Base-by-base conservation (phyloP, 1,139 yeast species). In the Diutina rugosa region DNA sequence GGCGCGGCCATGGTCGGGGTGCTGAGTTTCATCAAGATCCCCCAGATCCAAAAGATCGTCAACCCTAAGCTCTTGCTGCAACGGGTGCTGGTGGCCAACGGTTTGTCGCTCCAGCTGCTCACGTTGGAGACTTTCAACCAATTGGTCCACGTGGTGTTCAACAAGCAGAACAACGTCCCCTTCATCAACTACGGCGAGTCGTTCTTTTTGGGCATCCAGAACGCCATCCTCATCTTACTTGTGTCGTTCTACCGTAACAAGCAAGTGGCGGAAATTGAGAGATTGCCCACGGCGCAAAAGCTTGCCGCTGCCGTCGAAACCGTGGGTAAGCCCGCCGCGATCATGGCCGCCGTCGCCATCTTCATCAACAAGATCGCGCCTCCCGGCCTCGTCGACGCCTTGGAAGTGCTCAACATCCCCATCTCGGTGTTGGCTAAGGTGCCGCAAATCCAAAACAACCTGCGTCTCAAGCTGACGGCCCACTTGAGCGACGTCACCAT, bases 341-440 rank as follows among this genome's bases (percentile, higher is more conserved):
- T 65, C 4, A 67, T 75, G 58, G 60, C 65, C 16, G 78, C 66
- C 0, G 60, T 69, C 1, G 56, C 69, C 10, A 56, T 74, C 8
- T 66, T 72, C 55, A 64, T 74, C 56, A 63, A 70, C 52, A 69
- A 71, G 58, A 51, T 72, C 6, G 72, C 73, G 1, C 78, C 80
- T 6, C 57, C 65, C 2, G 58, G 61, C 6, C 61, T 72, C 56
- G 63, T 76, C 32, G 21, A 49, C 44, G n/a, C 30, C n/a, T 71
- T 83, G 58, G 83, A 82, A 61, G 71, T 78, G 18, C 65, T 78
- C 57, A 77, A 78, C 52, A 79, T 82, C 56, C 88, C 88, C 9
- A 65, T 83, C 53, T 70, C 78, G 8, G 71, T 82, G 21, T 63
- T 74, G 21, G 74, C 84, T 54, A 82, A 81, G 64, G 60, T 82